Evolutionary conservation across 192 early-diverging fungal species (phyloP).

Genomic region (Funneliformis mosseae): DNA sequence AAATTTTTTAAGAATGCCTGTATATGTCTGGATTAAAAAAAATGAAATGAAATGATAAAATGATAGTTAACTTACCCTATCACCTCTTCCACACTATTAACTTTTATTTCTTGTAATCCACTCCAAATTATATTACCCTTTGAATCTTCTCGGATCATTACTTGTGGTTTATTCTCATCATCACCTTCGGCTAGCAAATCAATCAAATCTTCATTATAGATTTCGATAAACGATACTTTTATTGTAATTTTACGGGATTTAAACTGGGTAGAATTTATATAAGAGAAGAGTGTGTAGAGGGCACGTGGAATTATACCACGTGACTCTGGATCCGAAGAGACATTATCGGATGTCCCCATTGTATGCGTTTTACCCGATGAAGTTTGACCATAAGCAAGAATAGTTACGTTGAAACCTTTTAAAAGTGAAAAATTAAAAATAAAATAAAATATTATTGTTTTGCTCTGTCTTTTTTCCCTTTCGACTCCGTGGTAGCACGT

Average conservation of each 20-base stretch:
- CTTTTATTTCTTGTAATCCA: constrained; percentile 79
- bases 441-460: constrained; percentile 9
- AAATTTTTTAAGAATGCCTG: neutral
- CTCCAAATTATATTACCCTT: constrained; percentile 87
- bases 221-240: constrained; percentile 89
- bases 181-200: constrained; percentile 79
- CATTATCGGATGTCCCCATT: constrained; percentile 77
- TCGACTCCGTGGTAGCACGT: too few species aligned
- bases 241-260: constrained; percentile 48
- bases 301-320: constrained; percentile 74
- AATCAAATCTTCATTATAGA: constrained; percentile 96
- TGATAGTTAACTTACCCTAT: constrained; percentile 55
- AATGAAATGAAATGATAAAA: neutral
- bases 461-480: too few species aligned
- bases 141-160: constrained; percentile 82
- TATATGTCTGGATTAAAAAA: constrained; percentile 4
- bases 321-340: constrained; percentile 41
- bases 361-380: constrained; percentile 95
- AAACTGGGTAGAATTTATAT: constrained; percentile 38
- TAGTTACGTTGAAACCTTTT: constrained; percentile 89
- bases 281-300: constrained; percentile 62
- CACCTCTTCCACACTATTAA: constrained; percentile 69
- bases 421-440: constrained; percentile 9
- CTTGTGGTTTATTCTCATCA: constrained; percentile 57
- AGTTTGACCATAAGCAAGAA: constrained; percentile 94